Evolutionary conservation across 2,329 filamentous ascomycete genomes (phyloP).

Genomic region (Sphaerostilbella broomeana): DNA sequence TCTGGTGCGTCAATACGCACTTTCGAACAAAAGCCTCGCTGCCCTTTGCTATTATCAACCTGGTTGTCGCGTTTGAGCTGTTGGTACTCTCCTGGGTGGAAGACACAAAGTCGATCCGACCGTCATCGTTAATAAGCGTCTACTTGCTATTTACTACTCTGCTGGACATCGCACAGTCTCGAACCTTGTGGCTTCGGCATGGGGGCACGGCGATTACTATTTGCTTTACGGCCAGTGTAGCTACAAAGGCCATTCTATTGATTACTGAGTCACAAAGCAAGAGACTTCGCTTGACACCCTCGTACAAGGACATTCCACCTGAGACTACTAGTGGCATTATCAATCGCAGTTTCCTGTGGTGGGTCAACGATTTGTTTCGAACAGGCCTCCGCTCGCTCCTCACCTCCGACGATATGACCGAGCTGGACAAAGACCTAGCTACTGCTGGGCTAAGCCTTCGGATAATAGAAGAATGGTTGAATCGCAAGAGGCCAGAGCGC

Average conservation of each 20-base stretch:
- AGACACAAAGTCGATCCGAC: not conserved
- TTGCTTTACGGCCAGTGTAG: not conserved
- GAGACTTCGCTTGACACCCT: not conserved
- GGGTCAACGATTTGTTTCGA: not conserved
- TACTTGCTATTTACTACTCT: not conserved
- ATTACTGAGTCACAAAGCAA: not conserved
- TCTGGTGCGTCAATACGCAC: too few relatives aligned
- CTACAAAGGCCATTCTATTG: not conserved
- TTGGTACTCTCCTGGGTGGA: not conserved
- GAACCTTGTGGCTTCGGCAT: not conserved
- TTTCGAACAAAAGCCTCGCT: too few relatives aligned
- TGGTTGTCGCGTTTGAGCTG: not conserved
- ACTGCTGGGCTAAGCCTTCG: not conserved
- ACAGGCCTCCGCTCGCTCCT: not conserved
- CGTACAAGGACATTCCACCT: not conserved
- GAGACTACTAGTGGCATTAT: not conserved
- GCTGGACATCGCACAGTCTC: not conserved
- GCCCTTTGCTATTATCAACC: too few relatives aligned
- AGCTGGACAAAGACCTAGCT: not conserved
- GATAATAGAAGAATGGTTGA: not conserved
- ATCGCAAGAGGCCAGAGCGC: too few relatives aligned
- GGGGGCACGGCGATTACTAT: not conserved
- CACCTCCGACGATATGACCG: not conserved
- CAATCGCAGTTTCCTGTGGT: not conserved
- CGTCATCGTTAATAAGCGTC: not conserved